These are phyloP conservation scores for Nicotiana tabacum DNA, from an alignment of 257 asterid genomes.

Conservation along the genomic window DNA sequence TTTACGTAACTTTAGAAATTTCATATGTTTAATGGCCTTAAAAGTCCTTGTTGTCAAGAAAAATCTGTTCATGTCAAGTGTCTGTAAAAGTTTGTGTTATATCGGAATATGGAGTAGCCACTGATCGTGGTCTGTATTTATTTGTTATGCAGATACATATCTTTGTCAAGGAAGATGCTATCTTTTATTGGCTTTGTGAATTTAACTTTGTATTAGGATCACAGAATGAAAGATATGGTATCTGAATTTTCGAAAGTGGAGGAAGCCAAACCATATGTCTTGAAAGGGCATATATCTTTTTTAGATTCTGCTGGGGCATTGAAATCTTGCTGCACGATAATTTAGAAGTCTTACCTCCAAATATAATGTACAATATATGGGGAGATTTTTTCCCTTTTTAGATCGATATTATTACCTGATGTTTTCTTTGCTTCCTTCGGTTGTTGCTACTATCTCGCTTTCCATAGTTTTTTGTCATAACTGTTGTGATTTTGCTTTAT, in stretches of 20 bases:
- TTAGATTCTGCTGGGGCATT: neutral
- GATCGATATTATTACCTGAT: too few relatives aligned
- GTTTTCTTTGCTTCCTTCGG: too few relatives aligned
- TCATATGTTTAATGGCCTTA: neutral
- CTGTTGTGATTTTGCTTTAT: too few relatives aligned
- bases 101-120: neutral
- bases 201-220: neutral
- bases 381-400: neutral
- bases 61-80: neutral
- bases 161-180: neutral
- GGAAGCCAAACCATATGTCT: neutral
- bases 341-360: neutral
- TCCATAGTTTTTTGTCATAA: too few relatives aligned
- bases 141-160: neutral
- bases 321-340: neutral
- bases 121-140: neutral
- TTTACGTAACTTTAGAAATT: neutral
- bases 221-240: neutral
- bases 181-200: neutral
- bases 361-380: neutral
- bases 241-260: neutral
- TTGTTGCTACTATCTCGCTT: too few relatives aligned
- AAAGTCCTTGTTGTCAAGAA: neutral
- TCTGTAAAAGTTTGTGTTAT: neutral
- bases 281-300: neutral